Percentiles rank a stretch among this genome's conserved stretches.
These are phyloP conservation scores for Metschnikowia colocasiae DNA, from an alignment of 805 yeast genomes.

Conservation along the genomic window DNA sequence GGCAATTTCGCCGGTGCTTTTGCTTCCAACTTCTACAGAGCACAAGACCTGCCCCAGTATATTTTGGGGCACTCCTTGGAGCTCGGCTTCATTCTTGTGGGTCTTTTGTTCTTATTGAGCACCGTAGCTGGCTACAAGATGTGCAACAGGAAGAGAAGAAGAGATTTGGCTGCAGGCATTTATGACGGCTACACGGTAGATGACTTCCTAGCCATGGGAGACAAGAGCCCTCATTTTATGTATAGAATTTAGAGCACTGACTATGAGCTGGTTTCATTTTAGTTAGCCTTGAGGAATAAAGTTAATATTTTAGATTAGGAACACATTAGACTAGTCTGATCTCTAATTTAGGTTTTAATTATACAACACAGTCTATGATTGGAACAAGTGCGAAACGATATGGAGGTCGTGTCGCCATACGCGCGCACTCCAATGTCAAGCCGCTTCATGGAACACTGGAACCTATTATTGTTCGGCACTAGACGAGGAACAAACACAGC, in stretches of 20 bases:
- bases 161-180: constrained; percentile 20
- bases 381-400: no score
- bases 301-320: background rate
- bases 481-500: background rate
- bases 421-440: background rate
- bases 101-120: constrained; percentile 21
- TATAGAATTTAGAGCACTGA: constrained; percentile 19
- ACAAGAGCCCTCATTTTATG: constrained; percentile 38
- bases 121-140: constrained; percentile 23
- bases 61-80: constrained; percentile 31
- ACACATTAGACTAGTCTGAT: no score
- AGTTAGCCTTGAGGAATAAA: background rate
- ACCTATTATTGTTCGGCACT: background rate
- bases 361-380: no score
- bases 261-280: constrained; percentile 3
- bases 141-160: constrained; percentile 20
- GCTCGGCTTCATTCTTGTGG: constrained; percentile 31
- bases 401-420: no score
- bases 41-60: constrained; percentile 25
- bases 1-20: constrained; percentile 39
- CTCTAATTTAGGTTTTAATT: no score
- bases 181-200: constrained; percentile 25
- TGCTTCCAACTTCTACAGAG: constrained; percentile 30
- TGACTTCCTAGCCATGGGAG: constrained; percentile 38
- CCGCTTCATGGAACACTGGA: background rate